Conservation (phyloP, 108 stramenopile species). For the Seminavis robusta region DNA sequence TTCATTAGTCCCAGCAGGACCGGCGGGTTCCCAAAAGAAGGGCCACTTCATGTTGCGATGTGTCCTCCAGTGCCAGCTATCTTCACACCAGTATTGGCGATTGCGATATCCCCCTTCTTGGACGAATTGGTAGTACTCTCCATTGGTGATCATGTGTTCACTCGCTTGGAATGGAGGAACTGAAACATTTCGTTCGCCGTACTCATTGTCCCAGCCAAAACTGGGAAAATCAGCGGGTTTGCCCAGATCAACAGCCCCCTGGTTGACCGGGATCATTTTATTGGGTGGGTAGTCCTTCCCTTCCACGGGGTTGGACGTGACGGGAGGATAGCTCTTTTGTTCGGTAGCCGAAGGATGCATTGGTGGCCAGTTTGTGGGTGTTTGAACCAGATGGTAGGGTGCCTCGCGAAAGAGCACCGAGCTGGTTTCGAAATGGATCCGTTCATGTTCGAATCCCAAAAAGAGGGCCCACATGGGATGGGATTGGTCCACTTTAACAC, state of each 20-base stretch:
- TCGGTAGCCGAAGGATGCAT: conserved; percentile 60
- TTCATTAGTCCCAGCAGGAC: conserved; percentile 85
- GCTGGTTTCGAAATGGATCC: conserved; percentile 95
- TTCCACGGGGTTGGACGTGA: conserved; percentile 43
- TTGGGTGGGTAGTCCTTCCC: conserved; percentile 67
- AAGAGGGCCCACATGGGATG: conserved; percentile 90
- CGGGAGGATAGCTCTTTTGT: conserved; percentile 9
- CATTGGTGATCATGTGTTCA: conserved; percentile 92
- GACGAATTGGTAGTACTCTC: conserved; percentile 92
- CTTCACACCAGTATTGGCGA: conserved; percentile 83
- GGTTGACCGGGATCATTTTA: conserved; percentile 55
- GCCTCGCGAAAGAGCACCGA: conserved; percentile 90
- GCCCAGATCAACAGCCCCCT: conserved; percentile 64
- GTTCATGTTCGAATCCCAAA: conserved; percentile 94
- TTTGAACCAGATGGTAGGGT: conserved; percentile 76
- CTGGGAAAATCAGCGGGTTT: conserved; percentile 87
- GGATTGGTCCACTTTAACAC: conserved; percentile 55
- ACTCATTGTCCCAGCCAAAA: conserved; percentile 97
- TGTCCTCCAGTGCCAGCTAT: conserved; percentile 90
- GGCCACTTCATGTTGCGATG: conserved; percentile 93
- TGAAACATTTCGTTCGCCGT: conserved; percentile 72
- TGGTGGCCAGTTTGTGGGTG: conserved; percentile 76
- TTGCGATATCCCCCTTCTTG: conserved; percentile 86
- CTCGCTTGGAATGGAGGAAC: conserved; percentile 82
- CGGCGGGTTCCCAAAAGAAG: conserved; percentile 83